Base-by-base conservation (phyloP, 1,139 yeast species). In the Protomyces pachydermus region DNA sequence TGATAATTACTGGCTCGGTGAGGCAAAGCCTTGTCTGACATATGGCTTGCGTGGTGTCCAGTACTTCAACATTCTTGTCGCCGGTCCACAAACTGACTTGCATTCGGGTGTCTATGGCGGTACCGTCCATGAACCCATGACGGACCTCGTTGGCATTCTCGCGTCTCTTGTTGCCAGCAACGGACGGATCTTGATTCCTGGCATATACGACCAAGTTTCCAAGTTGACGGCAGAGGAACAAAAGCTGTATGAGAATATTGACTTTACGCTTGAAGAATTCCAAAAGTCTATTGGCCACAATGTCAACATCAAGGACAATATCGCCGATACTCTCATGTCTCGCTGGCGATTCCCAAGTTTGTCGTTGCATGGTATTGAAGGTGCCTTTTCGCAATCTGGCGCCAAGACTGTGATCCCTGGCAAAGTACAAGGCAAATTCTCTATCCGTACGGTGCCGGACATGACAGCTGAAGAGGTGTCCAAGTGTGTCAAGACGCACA, bases 41-140 rank as follows among this genome's bases (percentile, higher is more conserved):
- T 93, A 93, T 76, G 99, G 99, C 60, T 85, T 93, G 72, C 87
- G 99, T 77, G 99, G 99, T 68, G 89, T 93, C 73, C 88, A 88
- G 79, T 95, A 95, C 80, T 93, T 93, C 78, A 90, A 90, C 76
- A 78, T 91, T 70, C 77, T 81, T 45, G 79, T 93, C 68, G 82
- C 82, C 66, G 99, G 68, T 0, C 98, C 99, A 46, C 91, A 88
- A 60, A 97, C 98, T 8, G 99, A 95, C 76, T 82, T 93, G 77
- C 99, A 93, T 78, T 88, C 96, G 65, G 99, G 99, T 74, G 84
- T 93, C 66, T 93, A 93, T 75, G 99, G 99, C 70, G 99, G 98
- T 73, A 85, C 91, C 70, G 86, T 93, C 70, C 96, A 95, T 70
- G 99, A 93, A 79, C 99, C 99, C 74, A 86, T 95, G 95, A 87